Evolutionary conservation across 306 rosid species (phyloP).

Genomic region (Inga leiocalycina): DNA sequence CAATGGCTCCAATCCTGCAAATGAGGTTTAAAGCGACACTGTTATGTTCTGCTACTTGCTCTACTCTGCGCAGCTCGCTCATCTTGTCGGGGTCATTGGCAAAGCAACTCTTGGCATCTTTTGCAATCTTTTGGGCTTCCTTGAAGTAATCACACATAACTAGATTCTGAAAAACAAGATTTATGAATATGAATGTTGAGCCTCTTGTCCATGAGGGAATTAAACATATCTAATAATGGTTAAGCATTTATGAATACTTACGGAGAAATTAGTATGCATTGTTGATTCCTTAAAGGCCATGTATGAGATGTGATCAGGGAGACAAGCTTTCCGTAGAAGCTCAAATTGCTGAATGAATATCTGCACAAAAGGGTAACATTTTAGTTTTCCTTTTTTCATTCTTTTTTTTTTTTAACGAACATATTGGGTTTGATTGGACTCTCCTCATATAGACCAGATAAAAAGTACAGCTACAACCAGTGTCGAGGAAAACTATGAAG

Average conservation of each 20-base stretch:
- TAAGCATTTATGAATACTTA: slow-evolving; percentile 45
- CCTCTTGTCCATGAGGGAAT: background rate
- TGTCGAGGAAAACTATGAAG: background rate
- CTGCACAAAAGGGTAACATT: slow-evolving; percentile 44
- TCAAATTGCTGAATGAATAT: slow-evolving; percentile 93
- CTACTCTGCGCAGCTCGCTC: slow-evolving; percentile 77
- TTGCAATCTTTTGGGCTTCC: slow-evolving; percentile 87
- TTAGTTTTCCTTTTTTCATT: background rate
- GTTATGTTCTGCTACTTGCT: slow-evolving; percentile 95
- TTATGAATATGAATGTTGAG: slow-evolving; percentile 4
- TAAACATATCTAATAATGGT: background rate
- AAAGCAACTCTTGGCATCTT: slow-evolving; percentile 75
- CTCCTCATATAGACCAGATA: background rate
- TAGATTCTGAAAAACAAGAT: slow-evolving; percentile 55
- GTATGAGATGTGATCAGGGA: slow-evolving; percentile 76
- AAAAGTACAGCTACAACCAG: background rate
- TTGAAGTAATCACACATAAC: slow-evolving; percentile 78
- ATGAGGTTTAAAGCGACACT: slow-evolving; percentile 77
- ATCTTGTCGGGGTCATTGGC: slow-evolving; percentile 69
- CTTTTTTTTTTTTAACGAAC: background rate
- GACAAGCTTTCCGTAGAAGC: slow-evolving; percentile 83
- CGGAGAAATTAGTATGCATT: slow-evolving; percentile 55
- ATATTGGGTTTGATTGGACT: background rate
- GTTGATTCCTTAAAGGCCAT: slow-evolving; percentile 65
- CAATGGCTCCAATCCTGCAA: slow-evolving; percentile 63